phyloP scores from a whole-genome alignment of 495 filamentous ascomycete species.

The Oleoguttula mirabilis region DNA sequence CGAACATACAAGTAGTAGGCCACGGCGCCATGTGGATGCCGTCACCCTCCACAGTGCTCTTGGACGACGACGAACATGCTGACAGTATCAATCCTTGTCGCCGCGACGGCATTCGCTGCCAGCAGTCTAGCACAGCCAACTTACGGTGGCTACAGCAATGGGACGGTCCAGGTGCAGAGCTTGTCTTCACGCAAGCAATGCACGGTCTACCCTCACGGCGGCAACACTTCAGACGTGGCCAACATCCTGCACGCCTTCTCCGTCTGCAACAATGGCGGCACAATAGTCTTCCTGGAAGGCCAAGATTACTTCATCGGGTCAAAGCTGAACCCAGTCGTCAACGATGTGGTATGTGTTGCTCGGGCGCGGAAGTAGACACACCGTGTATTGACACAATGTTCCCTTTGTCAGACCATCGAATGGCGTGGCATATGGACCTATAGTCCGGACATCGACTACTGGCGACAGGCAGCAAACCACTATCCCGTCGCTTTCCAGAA shows the following conservation, averaged over 20 bases:
- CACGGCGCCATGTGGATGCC: too few relatives aligned
- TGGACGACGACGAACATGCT: too few relatives aligned
- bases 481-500: conserved; percentile 47
- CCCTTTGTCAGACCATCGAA: conserved; percentile 37
- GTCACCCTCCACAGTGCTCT: too few relatives aligned
- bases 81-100: not conserved
- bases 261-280: conserved; percentile 40
- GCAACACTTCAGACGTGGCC: conserved; percentile 36
- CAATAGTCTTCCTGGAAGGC: conserved; percentile 40
- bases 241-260: conserved; percentile 40
- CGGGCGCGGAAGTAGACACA: conserved; percentile 28
- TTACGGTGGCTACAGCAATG: not conserved
- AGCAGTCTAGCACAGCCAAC: not conserved
- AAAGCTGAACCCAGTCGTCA: conserved; percentile 37
- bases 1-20: too few relatives aligned
- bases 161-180: not conserved
- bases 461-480: conserved; percentile 37
- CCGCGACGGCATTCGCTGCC: not conserved
- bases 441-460: conserved; percentile 42
- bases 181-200: conserved; percentile 12
- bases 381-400: not conserved
- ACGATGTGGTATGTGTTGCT: too few relatives aligned
- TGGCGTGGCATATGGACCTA: conserved; percentile 26
- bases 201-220: conserved; percentile 24
- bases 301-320: conserved; percentile 40